Base-by-base conservation (phyloP, 352 stramenopile species). In the Phytopythium litorale region DNA sequence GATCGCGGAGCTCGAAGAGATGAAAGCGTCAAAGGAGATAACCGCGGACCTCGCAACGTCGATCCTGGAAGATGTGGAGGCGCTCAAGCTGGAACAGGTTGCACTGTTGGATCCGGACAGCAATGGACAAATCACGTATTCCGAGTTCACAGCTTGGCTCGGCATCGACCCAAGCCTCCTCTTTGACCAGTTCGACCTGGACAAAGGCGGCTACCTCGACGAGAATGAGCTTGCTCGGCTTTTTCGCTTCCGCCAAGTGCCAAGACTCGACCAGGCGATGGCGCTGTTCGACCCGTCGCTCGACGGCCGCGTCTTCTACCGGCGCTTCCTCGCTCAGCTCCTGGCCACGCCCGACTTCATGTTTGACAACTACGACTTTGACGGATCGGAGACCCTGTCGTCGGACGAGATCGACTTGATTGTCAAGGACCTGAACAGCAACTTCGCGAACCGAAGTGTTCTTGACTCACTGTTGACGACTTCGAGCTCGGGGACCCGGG, bases 121-220 rank as follows among this genome's bases (percentile, higher is more conserved):
- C 12, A 68, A 91, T 55, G 76, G 71, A 4, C 35, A 70, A 33
- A 91, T 95, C 63, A 91, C 73, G 0, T 93, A 81, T 54, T 21
- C 33, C 0, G 86, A 95, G 60, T 95, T 95, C 55, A 70, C 81
- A 21, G 50, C 33, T 7, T 95, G 86, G 86, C 40, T 95, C 37
- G 83, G 83, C 1, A 23, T 83, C 13, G 86, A 95, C 58, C 75
- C 84, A 7, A 86, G 86, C 46, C 55, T 95, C n/a, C 58, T 93
- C 55, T 95, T 95, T 58, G 86, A 93, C 48, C 73, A 72, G 38
- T 95, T 91, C 56, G 86, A 95, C 46, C 43, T 92, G 37, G 86
- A 95, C 75, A 95, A 95, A 63, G 92, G 81, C 45, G 86, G 84
- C 1, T 93, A 83, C 46, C 59, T 95, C 42, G 86, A 95, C 57